phyloP scores from a whole-genome alignment of 352 stramenopile species.

The Peronospora farinosa region DNA sequence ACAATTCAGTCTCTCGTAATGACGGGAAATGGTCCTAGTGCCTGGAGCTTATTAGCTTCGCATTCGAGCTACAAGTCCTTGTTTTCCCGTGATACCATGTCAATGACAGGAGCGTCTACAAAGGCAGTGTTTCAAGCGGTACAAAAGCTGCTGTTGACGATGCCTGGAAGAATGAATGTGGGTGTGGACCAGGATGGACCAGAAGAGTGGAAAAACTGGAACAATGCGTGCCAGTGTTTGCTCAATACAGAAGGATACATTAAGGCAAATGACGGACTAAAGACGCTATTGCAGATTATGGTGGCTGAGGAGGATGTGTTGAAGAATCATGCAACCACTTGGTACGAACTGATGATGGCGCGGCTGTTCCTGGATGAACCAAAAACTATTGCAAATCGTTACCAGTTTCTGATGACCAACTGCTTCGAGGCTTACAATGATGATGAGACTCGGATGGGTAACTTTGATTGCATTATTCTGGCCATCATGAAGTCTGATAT shows the following conservation, averaged over 20 bases:
- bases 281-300: slow-evolving; percentile 53
- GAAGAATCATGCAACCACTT: slow-evolving; percentile 36
- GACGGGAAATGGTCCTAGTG: slow-evolving; percentile 38
- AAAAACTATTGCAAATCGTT: slow-evolving; percentile 64
- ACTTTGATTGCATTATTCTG: slow-evolving; percentile 79
- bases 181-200: slow-evolving; percentile 12
- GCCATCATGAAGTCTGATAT: slow-evolving; percentile 76
- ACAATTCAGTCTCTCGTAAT: slow-evolving; percentile 58
- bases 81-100: slow-evolving; percentile 35
- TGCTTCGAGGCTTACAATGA: slow-evolving; percentile 51
- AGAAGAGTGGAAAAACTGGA: slow-evolving; percentile 53
- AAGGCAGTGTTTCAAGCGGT: slow-evolving; percentile 49
- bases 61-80: slow-evolving; percentile 57
- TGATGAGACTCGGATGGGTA: slow-evolving; percentile 45
- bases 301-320: slow-evolving; percentile 42
- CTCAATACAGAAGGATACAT: slow-evolving; percentile 48
- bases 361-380: slow-evolving; percentile 65
- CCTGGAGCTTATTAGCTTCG: slow-evolving; percentile 52
- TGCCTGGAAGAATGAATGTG: slow-evolving; percentile 36
- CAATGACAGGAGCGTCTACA: slow-evolving; percentile 36
- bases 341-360: slow-evolving; percentile 83
- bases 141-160: slow-evolving; percentile 59
- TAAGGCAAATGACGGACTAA: slow-evolving; percentile 41
- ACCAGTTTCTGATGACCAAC: slow-evolving; percentile 76
- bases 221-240: slow-evolving; percentile 55